Percentiles rank a stretch among this genome's conserved stretches.
Evolutionary conservation across 805 yeast species (phyloP).

Genomic region (Candida ficus): DNA sequence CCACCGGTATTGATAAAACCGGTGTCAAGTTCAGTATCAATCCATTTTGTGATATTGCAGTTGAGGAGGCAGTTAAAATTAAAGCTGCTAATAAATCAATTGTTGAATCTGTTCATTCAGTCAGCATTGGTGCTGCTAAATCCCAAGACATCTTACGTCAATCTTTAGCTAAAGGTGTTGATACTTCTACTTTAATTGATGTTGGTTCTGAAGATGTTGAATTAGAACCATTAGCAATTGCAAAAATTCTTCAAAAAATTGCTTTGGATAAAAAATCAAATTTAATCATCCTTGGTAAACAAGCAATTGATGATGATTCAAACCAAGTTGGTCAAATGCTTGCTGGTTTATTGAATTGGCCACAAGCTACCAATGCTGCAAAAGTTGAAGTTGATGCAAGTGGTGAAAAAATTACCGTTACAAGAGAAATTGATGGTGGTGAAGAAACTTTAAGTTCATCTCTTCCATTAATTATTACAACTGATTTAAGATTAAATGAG

Average conservation of each 20-base stretch:
- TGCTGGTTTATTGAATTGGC: slow-evolving; percentile 92
- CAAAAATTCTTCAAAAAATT: slow-evolving; percentile 72
- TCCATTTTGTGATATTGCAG: slow-evolving; percentile 97
- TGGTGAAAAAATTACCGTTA: slow-evolving; percentile 57
- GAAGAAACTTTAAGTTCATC: slow-evolving; percentile 72
- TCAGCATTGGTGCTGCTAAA: slow-evolving; percentile 82
- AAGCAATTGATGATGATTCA: slow-evolving; percentile 92
- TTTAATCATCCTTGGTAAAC: slow-evolving; percentile 88
- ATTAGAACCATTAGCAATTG: slow-evolving; percentile 84
- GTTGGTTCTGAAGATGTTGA: slow-evolving; percentile 46
- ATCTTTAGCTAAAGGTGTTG: slow-evolving; percentile 94
- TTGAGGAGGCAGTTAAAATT: slow-evolving; percentile 87
- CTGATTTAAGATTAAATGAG: slow-evolving; percentile 89
- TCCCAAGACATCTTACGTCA: slow-evolving; percentile 84
- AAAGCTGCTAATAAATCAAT: slow-evolving; percentile 57
- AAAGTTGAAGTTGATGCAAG: slow-evolving; percentile 57
- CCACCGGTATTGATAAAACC: slow-evolving; percentile 72
- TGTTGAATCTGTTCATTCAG: slow-evolving; percentile 85
- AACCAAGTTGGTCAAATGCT: slow-evolving; percentile 96
- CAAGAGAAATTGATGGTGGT: slow-evolving; percentile 96
- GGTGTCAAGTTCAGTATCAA: slow-evolving; percentile 92
- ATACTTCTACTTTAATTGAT: slow-evolving; percentile 76
- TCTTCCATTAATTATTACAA: slow-evolving; percentile 82
- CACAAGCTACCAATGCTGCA: slow-evolving; percentile 94
- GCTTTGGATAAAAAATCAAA: slow-evolving; percentile 69